Percentiles rank a stretch among this genome's conserved stretches.
Conservation (phyloP, 148 eudicot species). For the Camellia lanceoleosa region DNA sequence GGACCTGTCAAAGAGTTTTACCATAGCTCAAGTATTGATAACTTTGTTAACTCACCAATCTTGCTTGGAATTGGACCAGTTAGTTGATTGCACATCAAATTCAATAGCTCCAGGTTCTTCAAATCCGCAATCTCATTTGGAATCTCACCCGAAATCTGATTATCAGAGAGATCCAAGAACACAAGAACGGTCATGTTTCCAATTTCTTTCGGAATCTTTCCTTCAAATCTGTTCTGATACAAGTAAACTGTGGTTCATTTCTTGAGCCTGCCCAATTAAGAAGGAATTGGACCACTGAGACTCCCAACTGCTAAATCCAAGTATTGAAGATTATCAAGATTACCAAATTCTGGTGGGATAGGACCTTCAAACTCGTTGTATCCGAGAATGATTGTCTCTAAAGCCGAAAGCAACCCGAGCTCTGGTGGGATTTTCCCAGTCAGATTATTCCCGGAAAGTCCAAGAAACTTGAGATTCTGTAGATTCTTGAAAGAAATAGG, state of each 20-base stretch:
- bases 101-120: slow-evolving; percentile 60
- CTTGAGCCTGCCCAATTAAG: slow-evolving; percentile 50
- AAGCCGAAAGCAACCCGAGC: slow-evolving; percentile 47
- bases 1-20: slow-evolving; percentile 70
- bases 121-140: slow-evolving; percentile 51
- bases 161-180: slow-evolving; percentile 65
- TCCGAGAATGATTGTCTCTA: slow-evolving; percentile 70
- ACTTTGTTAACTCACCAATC: slow-evolving; percentile 40
- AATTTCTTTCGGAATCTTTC: slow-evolving; percentile 53
- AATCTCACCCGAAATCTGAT: slow-evolving; percentile 63
- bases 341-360: slow-evolving; percentile 69
- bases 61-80: slow-evolving; percentile 54
- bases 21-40: slow-evolving; percentile 79
- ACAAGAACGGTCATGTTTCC: slow-evolving; percentile 49
- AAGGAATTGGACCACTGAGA: slow-evolving; percentile 61
- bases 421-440: slow-evolving; percentile 57
- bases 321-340: slow-evolving; percentile 65
- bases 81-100: slow-evolving; percentile 67
- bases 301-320: slow-evolving; percentile 76
- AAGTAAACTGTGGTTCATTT: slow-evolving; percentile 53
- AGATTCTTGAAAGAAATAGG: slow-evolving; percentile 48
- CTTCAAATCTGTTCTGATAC: slow-evolving; percentile 61
- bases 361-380: slow-evolving; percentile 63
- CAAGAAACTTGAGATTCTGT: slow-evolving; percentile 60
- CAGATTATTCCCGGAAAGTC: slow-evolving; percentile 80